A percentile compares a stretch with the other conserved stretches of the same genome.
Conservation (phyloP, 371 early-diverging fungal genomes). For the Amoeboaphelidium occidentale region DNA sequence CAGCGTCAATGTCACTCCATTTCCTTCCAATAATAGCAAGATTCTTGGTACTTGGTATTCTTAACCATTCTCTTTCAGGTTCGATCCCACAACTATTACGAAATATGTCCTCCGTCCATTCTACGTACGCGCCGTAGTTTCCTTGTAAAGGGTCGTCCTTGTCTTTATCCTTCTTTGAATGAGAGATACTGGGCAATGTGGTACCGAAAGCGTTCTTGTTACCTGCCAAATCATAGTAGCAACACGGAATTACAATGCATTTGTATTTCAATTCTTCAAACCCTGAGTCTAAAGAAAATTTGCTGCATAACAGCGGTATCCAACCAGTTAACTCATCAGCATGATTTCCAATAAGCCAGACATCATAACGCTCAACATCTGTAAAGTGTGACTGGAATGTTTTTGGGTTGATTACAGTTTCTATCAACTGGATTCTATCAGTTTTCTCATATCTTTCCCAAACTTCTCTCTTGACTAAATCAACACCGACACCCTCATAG, state of each 20-base stretch:
- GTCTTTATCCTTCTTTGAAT: slow-evolving; percentile 7
- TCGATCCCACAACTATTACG: slow-evolving; percentile 31
- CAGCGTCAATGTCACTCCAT: too few species aligned
- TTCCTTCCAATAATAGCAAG: slow-evolving; percentile 36
- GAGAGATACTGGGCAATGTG: slow-evolving; percentile 3
- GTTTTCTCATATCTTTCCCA: slow-evolving; percentile 25
- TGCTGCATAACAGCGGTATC: slow-evolving; percentile 13
- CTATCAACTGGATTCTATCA: not conserved
- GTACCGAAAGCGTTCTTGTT: slow-evolving; percentile 7
- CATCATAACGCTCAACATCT: slow-evolving; percentile 17
- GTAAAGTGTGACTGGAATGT: slow-evolving; percentile 29
- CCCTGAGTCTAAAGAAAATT: not conserved
- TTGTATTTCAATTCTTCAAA: not conserved
- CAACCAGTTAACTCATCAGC: slow-evolving; percentile 72
- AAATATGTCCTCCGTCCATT: slow-evolving; percentile 31
- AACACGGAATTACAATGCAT: slow-evolving; percentile 47
- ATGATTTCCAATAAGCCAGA: slow-evolving; percentile 77
- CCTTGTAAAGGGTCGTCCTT: slow-evolving; percentile 21
- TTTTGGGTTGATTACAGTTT: slow-evolving; percentile 15
- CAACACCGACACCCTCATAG: slow-evolving; percentile 48
- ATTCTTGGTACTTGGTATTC: slow-evolving; percentile 77
- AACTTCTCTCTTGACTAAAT: slow-evolving; percentile 44
- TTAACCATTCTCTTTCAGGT: slow-evolving; percentile 35
- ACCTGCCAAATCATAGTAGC: slow-evolving; percentile 44
- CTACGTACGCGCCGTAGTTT: slow-evolving; percentile 42